These are phyloP conservation scores for Myrica gale DNA, from an alignment of 306 rosid genomes.

Conservation along the genomic window DNA sequence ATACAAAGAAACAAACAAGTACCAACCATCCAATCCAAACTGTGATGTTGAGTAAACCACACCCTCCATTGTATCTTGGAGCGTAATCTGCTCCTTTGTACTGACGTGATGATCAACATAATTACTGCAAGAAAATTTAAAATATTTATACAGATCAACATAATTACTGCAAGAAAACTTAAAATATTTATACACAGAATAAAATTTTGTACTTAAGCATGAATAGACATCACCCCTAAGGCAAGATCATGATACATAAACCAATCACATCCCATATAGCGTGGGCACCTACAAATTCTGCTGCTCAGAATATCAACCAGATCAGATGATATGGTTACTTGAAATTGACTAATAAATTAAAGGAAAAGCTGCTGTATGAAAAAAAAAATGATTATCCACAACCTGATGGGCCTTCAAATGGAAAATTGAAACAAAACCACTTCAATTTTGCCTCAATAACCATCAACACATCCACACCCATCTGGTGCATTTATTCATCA, in stretches of 20 bases:
- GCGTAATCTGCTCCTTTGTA: conserved; percentile 91
- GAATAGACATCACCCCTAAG: conserved; percentile 12
- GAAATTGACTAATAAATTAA: background rate
- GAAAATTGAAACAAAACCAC: background rate
- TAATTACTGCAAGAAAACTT: conserved; percentile 69
- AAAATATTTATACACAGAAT: conserved; percentile 29
- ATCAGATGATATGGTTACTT: background rate
- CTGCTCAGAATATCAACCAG: background rate
- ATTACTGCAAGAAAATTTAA: conserved; percentile 61
- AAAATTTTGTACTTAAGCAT: conserved; percentile 27
- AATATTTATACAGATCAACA: conserved; percentile 34
- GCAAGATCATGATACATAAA: background rate
- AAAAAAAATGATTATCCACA: background rate
- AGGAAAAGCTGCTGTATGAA: background rate
- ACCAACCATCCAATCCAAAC: conserved; percentile 96
- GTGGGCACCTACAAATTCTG: background rate
- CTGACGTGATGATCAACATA: conserved; percentile 95
- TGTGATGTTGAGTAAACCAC: conserved; percentile 87
- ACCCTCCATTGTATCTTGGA: conserved; percentile 96
- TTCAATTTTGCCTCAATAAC: conserved; percentile 1
- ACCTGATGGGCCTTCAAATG: background rate
- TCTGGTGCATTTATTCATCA: background rate
- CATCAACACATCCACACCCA: background rate
- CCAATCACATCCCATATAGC: background rate
- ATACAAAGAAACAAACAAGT: conserved; percentile 19